Evolutionary conservation across 805 yeast species (phyloP), one percentile per base, ranked within the genome.

Genomic region (Metschnikowia corniflorae): DNA sequence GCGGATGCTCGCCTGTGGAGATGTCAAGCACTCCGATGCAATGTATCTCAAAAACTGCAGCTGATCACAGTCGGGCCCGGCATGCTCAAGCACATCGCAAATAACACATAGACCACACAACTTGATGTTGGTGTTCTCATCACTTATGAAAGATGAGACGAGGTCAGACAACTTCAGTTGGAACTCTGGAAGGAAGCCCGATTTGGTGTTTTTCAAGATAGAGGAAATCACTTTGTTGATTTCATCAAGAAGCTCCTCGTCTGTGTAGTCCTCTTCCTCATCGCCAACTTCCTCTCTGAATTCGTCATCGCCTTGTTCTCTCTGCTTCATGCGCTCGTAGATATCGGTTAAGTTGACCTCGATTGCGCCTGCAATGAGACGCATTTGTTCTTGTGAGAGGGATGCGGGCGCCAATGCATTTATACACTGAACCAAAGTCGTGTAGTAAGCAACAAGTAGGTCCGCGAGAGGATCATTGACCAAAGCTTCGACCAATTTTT

Each of bases 241-340:
- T 55, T 91, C 95, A 51, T 87, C 94, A 34, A 88, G 63, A 30
- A 93, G 66, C 54, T 89, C 96, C 55, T 88, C 97, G 58, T 93
- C 97, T 1, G 93, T 81, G 49, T 71, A 77, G 51, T 84, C 95
- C 40, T 80, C 87, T 38, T 89, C 97, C 39, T 82, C 88, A 37
- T 78, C 85, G 40, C 83, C 95, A 5, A 80, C 68, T 29, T 86
- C 96, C 62, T 87, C 96, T 41, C 83, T 82, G 58, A 82, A 88
- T 51, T 86, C 95, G 55, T 86, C 95, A 46, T 84, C 93, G 28
- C 74, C 82, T 42, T 69, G 71, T 36, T 86, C 88, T 45, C 94
- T 81, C 23, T 71, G 75, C 52, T 77, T 78, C 37, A 86, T 78
- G 49, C 95, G 76, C 40, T 75, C 80, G 53, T 75, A 78, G 26